Percentiles rank a stretch among this genome's conserved stretches.
Evolutionary conservation across 2,329 filamentous ascomycete species (phyloP).

Genomic region (Cordyceps cicadae): DNA sequence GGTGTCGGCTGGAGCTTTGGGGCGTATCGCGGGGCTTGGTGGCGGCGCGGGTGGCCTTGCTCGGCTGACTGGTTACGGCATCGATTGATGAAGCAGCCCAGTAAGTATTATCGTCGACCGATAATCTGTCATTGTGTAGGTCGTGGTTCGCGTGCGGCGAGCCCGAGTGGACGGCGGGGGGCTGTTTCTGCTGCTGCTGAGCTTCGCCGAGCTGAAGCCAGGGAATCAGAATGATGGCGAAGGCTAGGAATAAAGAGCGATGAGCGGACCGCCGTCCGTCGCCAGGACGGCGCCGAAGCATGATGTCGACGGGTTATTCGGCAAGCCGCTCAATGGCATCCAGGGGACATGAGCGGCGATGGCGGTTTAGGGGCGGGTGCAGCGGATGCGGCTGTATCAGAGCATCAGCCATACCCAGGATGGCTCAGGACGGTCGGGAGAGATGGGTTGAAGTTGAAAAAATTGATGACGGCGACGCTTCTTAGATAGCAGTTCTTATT

Average conservation of each 20-base stretch:
- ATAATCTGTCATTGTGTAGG: slow-evolving; percentile 18
- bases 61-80: slow-evolving; percentile 20
- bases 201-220: slow-evolving; percentile 48
- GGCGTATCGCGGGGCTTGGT: slow-evolving; percentile 16
- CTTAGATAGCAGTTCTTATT: neutral
- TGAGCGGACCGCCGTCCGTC: slow-evolving; percentile 42
- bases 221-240: slow-evolving; percentile 50
- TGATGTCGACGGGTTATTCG: slow-evolving; percentile 34
- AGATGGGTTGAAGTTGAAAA: neutral
- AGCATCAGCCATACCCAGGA: slow-evolving; percentile 8
- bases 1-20: slow-evolving; percentile 19
- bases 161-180: slow-evolving; percentile 6
- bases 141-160: slow-evolving; percentile 15
- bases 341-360: neutral
- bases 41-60: slow-evolving; percentile 21
- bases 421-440: neutral
- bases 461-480: neutral
- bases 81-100: slow-evolving; percentile 16
- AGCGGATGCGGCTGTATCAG: neutral
- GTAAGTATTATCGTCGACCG: slow-evolving; percentile 20
- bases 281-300: slow-evolving; percentile 58
- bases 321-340: slow-evolving; percentile 1
- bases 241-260: slow-evolving; percentile 44
- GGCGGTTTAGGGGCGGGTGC: neutral
- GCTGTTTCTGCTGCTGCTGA: slow-evolving; percentile 44